Evolutionary conservation across 768 basidiomycete species (phyloP).

Genomic region (Clitopilus passeckerianus): DNA sequence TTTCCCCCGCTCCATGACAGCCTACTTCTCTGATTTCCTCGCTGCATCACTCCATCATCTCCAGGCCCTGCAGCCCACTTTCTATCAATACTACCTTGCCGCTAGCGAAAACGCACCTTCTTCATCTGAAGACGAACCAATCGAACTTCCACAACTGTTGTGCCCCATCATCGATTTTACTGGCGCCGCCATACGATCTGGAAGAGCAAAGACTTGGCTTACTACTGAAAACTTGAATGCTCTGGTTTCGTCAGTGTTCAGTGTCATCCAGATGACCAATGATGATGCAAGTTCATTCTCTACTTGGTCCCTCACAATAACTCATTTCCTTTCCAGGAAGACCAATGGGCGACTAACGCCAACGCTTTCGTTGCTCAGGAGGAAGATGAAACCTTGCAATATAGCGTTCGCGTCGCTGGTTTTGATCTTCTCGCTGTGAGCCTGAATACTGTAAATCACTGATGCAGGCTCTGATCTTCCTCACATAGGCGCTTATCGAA

Average conservation of each 20-base stretch:
- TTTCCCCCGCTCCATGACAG: slow-evolving; percentile 70
- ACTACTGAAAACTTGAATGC: slow-evolving; percentile 40
- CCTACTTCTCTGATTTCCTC: slow-evolving; percentile 60
- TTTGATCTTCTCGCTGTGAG: slow-evolving; percentile 78
- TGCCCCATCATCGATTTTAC: slow-evolving; percentile 81
- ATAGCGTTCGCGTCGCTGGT: slow-evolving; percentile 78
- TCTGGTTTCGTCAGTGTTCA: slow-evolving; percentile 54
- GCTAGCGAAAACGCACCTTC: slow-evolving; percentile 49
- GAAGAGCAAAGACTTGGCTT: slow-evolving; percentile 65
- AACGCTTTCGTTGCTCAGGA: slow-evolving; percentile 95
- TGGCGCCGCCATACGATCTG: slow-evolving; percentile 57
- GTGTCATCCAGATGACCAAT: slow-evolving; percentile 80
- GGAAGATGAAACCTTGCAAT: slow-evolving; percentile 82
- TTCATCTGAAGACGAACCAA: slow-evolving; percentile 70
- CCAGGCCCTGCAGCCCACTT: slow-evolving; percentile 51
- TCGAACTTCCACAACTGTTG: slow-evolving; percentile 74
- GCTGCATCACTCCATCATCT: slow-evolving; percentile 56
- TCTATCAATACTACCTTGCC: slow-evolving; percentile 57
- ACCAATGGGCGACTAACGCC: slow-evolving; percentile 83
- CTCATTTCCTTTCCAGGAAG: slow-evolving; percentile 51
- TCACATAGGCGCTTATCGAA: slow-evolving; percentile 51
- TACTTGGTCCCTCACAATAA: slow-evolving; percentile 1
- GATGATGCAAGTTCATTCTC: slow-evolving; percentile 65
- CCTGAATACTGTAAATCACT: no score
- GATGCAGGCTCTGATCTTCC: no score